Evolutionary conservation across 2,329 filamentous ascomycete genomes (phyloP).

Genomic region (Colletotrichum lindemuthianum): DNA sequence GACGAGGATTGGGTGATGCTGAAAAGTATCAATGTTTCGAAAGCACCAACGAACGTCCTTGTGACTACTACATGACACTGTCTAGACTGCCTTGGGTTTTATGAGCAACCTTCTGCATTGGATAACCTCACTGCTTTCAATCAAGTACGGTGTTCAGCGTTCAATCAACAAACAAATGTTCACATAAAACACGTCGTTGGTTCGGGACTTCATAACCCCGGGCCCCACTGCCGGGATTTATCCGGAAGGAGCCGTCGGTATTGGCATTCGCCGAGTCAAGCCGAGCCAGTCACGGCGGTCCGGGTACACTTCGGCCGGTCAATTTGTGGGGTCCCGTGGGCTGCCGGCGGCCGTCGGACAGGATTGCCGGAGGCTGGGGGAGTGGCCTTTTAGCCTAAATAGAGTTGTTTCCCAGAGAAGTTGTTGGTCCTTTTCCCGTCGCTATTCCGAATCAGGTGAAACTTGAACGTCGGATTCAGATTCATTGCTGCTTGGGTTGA

Average conservation of each 20-base stretch:
- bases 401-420: too few species aligned
- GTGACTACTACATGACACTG: too few species aligned
- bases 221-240: not conserved
- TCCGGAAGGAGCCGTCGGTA: slow-evolving; percentile 19
- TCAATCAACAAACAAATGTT: too few species aligned
- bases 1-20: too few species aligned
- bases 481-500: too few species aligned
- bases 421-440: slow-evolving; percentile 19
- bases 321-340: slow-evolving; percentile 29
- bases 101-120: too few species aligned
- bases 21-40: too few species aligned
- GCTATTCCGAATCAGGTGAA: slow-evolving; percentile 27
- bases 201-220: slow-evolving; percentile 1
- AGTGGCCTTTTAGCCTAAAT: slow-evolving; percentile 36
- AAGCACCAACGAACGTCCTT: too few species aligned
- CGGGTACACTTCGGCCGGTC: slow-evolving; percentile 22
- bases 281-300: slow-evolving; percentile 17
- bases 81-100: too few species aligned
- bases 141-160: too few species aligned
- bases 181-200: too few species aligned
- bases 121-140: too few species aligned
- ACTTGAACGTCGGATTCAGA: not conserved
- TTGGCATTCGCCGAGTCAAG: slow-evolving; percentile 20
- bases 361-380: slow-evolving; percentile 19
- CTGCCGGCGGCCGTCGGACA: slow-evolving; percentile 19